phyloP scores from a whole-genome alignment of 345 rosid species.

The Acer yangbiense region DNA sequence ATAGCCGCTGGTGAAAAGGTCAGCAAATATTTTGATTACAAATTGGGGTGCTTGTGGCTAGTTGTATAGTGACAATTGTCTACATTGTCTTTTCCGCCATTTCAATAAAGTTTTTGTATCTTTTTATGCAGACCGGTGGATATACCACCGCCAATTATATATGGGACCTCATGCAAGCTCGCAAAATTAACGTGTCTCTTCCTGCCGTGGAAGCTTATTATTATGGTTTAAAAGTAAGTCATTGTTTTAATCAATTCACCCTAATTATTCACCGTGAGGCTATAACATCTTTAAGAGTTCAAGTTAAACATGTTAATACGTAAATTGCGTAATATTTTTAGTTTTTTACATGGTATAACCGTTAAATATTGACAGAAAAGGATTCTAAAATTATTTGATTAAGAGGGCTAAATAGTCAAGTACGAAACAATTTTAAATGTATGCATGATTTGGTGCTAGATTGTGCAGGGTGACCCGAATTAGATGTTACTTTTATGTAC shows the following conservation, averaged over 20 bases:
- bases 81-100: not conserved
- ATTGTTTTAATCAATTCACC: slow-evolving; percentile 5
- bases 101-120: slow-evolving; percentile 7
- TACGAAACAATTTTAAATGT: not conserved
- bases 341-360: not conserved
- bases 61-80: slow-evolving; percentile 5
- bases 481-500: not conserved
- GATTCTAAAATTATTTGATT: not conserved
- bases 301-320: not conserved
- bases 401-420: not conserved
- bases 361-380: not conserved
- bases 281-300: not conserved
- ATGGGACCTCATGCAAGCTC: slow-evolving; percentile 93
- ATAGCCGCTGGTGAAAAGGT: slow-evolving; percentile 93
- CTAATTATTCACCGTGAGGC: not conserved
- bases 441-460: not conserved
- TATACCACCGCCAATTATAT: slow-evolving; percentile 79
- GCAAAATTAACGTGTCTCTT: slow-evolving; percentile 41
- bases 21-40: slow-evolving; percentile 2
- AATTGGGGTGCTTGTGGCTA: slow-evolving; percentile 4
- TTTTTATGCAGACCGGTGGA: slow-evolving; percentile 67
- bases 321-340: not conserved
- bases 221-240: slow-evolving; percentile 74
- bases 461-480: not conserved
- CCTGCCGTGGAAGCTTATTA: slow-evolving; percentile 83